phyloP scores from a whole-genome alignment of 441 rosid genomes.

The Populus trichocarpa region DNA sequence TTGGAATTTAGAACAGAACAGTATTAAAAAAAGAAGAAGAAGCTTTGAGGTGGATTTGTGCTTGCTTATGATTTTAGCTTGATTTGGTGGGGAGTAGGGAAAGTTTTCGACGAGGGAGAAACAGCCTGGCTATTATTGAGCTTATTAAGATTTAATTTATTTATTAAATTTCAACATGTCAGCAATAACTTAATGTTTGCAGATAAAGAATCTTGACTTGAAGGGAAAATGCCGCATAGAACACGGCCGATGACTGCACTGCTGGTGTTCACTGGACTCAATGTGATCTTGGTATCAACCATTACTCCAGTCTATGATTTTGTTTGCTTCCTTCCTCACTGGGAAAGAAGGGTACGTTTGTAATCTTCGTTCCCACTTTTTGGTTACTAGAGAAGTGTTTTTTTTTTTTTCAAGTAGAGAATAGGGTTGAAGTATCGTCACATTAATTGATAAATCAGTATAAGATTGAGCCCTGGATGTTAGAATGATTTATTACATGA shows the following conservation, averaged over 20 bases:
- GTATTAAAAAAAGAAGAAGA: not conserved
- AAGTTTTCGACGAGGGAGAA: not conserved
- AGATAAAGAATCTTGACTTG: not conserved
- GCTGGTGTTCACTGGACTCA: conserved; percentile 70
- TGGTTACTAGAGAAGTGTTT: not conserved
- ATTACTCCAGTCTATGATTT: conserved; percentile 83
- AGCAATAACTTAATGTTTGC: not conserved
- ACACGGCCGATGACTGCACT: conserved; percentile 71
- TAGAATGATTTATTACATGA: too few species aligned
- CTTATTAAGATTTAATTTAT: too few species aligned
- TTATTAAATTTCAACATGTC: not conserved
- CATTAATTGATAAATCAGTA: not conserved
- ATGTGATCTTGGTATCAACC: conserved; percentile 59
- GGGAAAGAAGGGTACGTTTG: conserved; percentile 81
- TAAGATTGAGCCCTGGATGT: too few species aligned
- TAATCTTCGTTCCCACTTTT: not conserved
- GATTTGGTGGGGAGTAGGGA: not conserved
- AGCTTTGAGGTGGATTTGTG: not conserved
- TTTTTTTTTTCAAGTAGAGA: not conserved
- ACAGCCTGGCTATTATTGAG: too few species aligned
- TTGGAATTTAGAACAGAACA: not conserved
- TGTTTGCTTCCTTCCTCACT: conserved; percentile 87
- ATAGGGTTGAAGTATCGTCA: not conserved
- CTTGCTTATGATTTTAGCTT: not conserved
- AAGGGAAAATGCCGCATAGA: conserved; percentile 65